A percentile compares a stretch with the other conserved stretches of the same genome.
These are phyloP conservation scores for Pseudopithomyces chartarum DNA, from an alignment of 2,329 filamentous ascomycete species.

Conservation along the genomic window DNA sequence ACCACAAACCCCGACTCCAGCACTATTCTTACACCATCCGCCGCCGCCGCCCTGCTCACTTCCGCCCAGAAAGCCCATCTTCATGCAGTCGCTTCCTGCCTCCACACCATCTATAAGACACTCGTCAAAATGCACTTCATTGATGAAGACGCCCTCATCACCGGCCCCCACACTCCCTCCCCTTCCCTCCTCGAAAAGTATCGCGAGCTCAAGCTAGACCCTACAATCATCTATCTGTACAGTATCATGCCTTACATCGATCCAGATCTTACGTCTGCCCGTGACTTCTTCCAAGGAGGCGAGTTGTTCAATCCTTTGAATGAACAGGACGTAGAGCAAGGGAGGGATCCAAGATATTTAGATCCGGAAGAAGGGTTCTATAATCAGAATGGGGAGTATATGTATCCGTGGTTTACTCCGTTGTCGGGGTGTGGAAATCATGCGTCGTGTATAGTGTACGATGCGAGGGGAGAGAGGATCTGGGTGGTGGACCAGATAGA, in stretches of 20 bases:
- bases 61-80: neutral
- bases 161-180: slow-evolving; percentile 9
- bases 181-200: neutral
- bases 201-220: neutral
- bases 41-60: neutral
- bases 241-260: slow-evolving; percentile 15
- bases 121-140: slow-evolving; percentile 19
- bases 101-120: slow-evolving; percentile 13
- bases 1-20: too few relatives aligned
- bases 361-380: slow-evolving; percentile 7
- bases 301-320: slow-evolving; percentile 24
- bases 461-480: slow-evolving; percentile 28
- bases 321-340: slow-evolving; percentile 12
- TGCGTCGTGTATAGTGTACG: slow-evolving; percentile 29
- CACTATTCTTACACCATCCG: too few relatives aligned
- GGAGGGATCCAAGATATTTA: slow-evolving; percentile 17
- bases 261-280: neutral
- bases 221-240: slow-evolving; percentile 9
- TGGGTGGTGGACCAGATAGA: slow-evolving; percentile 15
- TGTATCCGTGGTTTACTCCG: slow-evolving; percentile 38
- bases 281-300: slow-evolving; percentile 22
- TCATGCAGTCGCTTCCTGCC: slow-evolving; percentile 3
- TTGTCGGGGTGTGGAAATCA: slow-evolving; percentile 31
- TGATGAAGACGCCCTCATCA: slow-evolving; percentile 7
- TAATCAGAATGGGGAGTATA: slow-evolving; percentile 24